Percentiles rank a stretch among this genome's conserved stretches.
These are phyloP conservation scores for Stephania japonica DNA, from an alignment of 164 flowering plant species.

Conservation along the genomic window DNA sequence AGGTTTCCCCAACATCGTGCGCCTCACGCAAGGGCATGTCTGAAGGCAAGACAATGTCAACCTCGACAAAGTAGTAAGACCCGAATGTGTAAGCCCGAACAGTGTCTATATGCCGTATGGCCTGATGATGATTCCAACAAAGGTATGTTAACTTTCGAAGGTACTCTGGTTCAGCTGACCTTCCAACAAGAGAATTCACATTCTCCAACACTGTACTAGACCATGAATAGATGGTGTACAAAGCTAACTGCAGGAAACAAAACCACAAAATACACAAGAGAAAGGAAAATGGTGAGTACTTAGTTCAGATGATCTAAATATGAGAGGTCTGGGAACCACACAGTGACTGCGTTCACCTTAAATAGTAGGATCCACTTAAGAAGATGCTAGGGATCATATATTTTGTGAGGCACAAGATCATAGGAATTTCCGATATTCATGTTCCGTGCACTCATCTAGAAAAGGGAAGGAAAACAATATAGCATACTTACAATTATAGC, in stretches of 20 bases:
- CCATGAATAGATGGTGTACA: constrained; percentile 94
- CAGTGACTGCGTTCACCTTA: not conserved
- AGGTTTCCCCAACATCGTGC: constrained; percentile 85
- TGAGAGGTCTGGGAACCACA: not conserved
- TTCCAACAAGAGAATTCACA: constrained; percentile 84
- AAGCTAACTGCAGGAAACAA: constrained; percentile 54
- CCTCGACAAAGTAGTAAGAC: constrained; percentile 94
- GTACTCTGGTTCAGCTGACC: constrained; percentile 78
- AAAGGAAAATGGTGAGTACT: not conserved
- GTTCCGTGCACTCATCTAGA: not conserved
- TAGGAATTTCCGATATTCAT: not conserved
- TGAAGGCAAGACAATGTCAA: constrained; percentile 85
- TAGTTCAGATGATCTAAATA: not conserved
- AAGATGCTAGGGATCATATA: not conserved
- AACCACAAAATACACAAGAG: not conserved
- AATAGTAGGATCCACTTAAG: not conserved
- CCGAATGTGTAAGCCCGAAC: constrained; percentile 96
- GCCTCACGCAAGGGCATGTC: constrained; percentile 81
- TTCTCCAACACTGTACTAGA: constrained; percentile 84
- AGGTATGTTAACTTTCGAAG: constrained; percentile 87
- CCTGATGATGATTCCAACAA: constrained; percentile 90
- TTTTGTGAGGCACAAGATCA: not conserved
- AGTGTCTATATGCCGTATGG: constrained; percentile 66
- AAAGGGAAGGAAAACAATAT: not conserved
- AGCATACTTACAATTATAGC: constrained; percentile 73